These are phyloP conservation scores for Caryopteris hybrid DNA, from an alignment of 305 asterid species.

Conservation along the genomic window DNA sequence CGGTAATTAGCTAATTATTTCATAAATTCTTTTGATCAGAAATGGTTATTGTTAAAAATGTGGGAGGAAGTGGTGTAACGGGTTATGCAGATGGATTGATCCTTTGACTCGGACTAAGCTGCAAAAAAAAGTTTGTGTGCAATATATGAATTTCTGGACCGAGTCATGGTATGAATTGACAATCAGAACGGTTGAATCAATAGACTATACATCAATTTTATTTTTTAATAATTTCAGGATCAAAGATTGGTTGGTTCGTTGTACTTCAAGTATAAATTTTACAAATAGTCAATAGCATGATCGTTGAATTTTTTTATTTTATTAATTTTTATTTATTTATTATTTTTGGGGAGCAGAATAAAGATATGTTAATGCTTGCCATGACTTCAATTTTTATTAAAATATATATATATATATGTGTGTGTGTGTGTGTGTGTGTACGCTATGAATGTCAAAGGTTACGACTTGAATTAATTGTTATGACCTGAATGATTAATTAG, in stretches of 20 bases:
- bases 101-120: not conserved
- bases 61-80: too few species aligned
- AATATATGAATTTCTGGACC: not conserved
- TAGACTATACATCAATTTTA: not conserved
- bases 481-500: constrained; percentile 25
- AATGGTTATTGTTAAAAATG: too few species aligned
- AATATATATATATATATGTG: not conserved
- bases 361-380: constrained; percentile 10
- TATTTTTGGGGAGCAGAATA: not conserved
- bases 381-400: not conserved
- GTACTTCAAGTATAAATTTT: not conserved
- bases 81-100: not conserved
- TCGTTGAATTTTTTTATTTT: constrained; percentile 1
- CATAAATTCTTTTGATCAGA: too few species aligned
- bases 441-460: constrained; percentile 11
- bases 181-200: not conserved
- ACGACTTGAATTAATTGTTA: not conserved
- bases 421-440: not conserved
- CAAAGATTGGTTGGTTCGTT: not conserved
- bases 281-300: not conserved
- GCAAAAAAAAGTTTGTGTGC: not conserved
- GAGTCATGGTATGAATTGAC: not conserved
- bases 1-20: too few species aligned
- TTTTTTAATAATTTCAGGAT: not conserved
- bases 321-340: too few species aligned